Evolutionary conservation across 257 asterid species (phyloP).

Genomic region (Rehmannia glutinosa): DNA sequence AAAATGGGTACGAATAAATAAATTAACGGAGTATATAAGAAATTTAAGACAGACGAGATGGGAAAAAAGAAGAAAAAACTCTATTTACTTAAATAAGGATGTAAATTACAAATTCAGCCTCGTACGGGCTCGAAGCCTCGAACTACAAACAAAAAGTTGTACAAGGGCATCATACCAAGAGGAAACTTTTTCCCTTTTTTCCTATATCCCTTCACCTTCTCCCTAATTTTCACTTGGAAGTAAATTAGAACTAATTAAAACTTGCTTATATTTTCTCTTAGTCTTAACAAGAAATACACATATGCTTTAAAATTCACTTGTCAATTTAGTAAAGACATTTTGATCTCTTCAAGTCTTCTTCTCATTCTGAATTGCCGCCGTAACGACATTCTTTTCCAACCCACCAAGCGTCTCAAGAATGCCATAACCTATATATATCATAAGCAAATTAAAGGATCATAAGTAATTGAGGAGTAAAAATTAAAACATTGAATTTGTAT

Average conservation of each 20-base stretch:
- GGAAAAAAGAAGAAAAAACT: not conserved
- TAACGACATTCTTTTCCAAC: slow-evolving; percentile 49
- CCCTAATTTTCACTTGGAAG: slow-evolving; percentile 8
- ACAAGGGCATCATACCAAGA: too few species aligned
- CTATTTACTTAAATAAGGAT: slow-evolving; percentile 22
- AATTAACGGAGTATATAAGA: not conserved
- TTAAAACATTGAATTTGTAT: too few species aligned
- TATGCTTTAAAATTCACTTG: not conserved
- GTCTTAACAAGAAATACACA: slow-evolving; percentile 23
- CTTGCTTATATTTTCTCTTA: slow-evolving; percentile 16
- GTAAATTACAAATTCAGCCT: slow-evolving; percentile 26
- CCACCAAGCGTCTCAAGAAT: slow-evolving; percentile 65
- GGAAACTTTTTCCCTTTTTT: too few species aligned
- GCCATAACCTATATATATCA: slow-evolving; percentile 51
- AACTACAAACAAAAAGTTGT: slow-evolving; percentile 35
- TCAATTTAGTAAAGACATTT: slow-evolving; percentile 35
- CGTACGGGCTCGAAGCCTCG: too few species aligned
- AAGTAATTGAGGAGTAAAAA: too few species aligned
- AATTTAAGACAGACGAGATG: not conserved
- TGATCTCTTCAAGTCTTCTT: slow-evolving; percentile 46
- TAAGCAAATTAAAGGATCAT: too few species aligned
- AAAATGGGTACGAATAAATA: not conserved
- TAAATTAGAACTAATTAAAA: too few species aligned
- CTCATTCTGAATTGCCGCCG: slow-evolving; percentile 40
- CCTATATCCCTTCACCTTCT: not conserved